Conservation (phyloP, 352 stramenopile species). For the Phytophthora sansomeana region DNA sequence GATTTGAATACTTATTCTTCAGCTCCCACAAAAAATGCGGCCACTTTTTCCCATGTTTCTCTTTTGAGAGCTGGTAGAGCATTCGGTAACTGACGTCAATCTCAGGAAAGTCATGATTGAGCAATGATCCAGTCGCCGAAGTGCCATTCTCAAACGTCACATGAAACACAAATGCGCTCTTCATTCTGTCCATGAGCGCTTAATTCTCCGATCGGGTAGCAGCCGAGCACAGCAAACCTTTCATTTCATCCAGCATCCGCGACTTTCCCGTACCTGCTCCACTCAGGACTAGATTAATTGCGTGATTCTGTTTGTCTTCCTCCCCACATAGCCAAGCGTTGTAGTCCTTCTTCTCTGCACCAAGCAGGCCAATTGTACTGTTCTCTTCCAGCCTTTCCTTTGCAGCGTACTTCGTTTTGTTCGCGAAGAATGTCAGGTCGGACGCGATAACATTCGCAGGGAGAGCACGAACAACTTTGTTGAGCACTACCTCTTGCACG, state of each 20-base stretch:
- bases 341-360: no score
- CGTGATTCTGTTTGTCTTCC: slow-evolving; percentile 21
- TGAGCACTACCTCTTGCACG: no score
- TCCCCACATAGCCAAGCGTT: neutral
- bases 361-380: no score
- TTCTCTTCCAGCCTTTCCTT: no score
- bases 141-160: slow-evolving; percentile 6
- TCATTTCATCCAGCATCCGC: slow-evolving; percentile 39
- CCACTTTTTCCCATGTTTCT: neutral
- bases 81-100: slow-evolving; percentile 16
- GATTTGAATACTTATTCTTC: neutral
- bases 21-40: neutral
- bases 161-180: slow-evolving; percentile 8
- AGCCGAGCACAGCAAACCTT: slow-evolving; percentile 21
- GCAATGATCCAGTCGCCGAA: neutral
- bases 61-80: slow-evolving; percentile 11
- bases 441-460: no score
- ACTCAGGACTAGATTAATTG: slow-evolving; percentile 15
- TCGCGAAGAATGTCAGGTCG: no score
- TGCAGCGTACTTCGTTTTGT: no score
- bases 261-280: slow-evolving; percentile 32
- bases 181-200: neutral
- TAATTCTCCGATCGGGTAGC: slow-evolving; percentile 7
- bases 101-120: neutral
- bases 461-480: no score